Evolutionary conservation across 2,329 filamentous ascomycete genomes (phyloP).

Genomic region (Tolypocladium endophyticum): DNA sequence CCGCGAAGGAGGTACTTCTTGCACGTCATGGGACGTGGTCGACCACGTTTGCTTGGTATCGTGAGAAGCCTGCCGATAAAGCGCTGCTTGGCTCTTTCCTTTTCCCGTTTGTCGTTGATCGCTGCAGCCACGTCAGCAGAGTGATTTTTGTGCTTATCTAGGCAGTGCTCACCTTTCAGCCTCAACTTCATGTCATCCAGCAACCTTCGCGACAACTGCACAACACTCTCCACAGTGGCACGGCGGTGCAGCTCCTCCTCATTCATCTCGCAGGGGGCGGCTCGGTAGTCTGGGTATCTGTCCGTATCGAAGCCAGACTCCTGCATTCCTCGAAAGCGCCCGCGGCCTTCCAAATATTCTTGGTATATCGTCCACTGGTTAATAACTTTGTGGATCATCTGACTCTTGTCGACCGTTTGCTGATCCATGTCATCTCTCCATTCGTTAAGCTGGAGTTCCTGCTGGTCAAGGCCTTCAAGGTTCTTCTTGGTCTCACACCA

Average conservation of each 20-base stretch:
- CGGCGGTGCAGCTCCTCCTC: constrained; percentile 19
- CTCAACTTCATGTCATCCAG: constrained; percentile 22
- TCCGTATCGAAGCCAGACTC: constrained; percentile 26
- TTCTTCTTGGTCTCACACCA: constrained; percentile 21
- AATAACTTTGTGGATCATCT: constrained; percentile 17
- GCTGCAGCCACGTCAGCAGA: constrained; percentile 15
- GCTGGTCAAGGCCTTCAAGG: constrained; percentile 10
- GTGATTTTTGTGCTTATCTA: no score
- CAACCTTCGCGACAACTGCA: constrained; percentile 20
- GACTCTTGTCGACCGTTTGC: constrained; percentile 15
- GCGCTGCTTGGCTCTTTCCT: constrained; percentile 22
- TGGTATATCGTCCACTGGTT: constrained; percentile 21
- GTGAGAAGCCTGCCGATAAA: constrained; percentile 29
- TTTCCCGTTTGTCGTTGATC: constrained; percentile 18
- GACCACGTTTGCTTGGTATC: constrained; percentile 23
- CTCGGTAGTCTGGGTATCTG: constrained; percentile 26
- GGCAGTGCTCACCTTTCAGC: constrained; percentile 22
- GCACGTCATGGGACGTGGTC: constrained; percentile 26
- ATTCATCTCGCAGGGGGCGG: constrained; percentile 25
- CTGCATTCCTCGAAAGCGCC: constrained; percentile 25
- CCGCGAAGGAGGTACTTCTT: constrained; percentile 41
- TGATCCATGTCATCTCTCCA: constrained; percentile 16
- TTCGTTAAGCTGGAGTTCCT: constrained; percentile 15
- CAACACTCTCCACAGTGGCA: constrained; percentile 20
- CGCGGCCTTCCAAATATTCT: constrained; percentile 24